Evolutionary conservation across 2,329 filamentous ascomycete genomes (phyloP).

Genomic region (Fusarium newnesense): DNA sequence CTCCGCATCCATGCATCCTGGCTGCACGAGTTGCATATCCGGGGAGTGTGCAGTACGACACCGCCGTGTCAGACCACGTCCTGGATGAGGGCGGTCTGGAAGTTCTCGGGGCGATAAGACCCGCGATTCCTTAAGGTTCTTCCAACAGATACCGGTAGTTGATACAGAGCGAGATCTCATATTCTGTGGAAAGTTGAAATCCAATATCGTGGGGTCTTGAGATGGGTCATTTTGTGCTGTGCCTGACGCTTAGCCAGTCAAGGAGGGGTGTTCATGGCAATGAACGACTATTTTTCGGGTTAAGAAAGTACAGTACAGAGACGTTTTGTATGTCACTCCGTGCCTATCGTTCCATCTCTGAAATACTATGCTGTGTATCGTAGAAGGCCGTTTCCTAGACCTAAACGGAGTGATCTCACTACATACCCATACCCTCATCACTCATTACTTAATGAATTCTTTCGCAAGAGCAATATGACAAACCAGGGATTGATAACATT

Average conservation of each 20-base stretch:
- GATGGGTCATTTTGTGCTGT: background rate
- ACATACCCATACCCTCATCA: background rate
- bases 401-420: background rate
- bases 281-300: background rate
- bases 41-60: constrained; percentile 20
- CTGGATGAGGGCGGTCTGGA: constrained; percentile 29
- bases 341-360: background rate
- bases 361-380: background rate
- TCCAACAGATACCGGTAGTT: background rate
- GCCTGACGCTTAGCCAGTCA: constrained; percentile 16
- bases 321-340: background rate
- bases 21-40: constrained; percentile 17
- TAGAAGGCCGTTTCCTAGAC: background rate
- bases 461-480: background rate
- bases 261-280: background rate
- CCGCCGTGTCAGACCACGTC: constrained; percentile 15
- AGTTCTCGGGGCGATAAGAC: constrained; percentile 27
- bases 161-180: background rate
- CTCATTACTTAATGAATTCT: background rate
- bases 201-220: background rate
- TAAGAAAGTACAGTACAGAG: background rate
- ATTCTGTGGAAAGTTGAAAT: background rate
- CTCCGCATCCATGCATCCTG: constrained; percentile 26
- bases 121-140: background rate
- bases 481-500: background rate